Evolutionary conservation across 192 early-diverging fungal species (phyloP).

Genomic region (Umbelopsis ramanniana): DNA sequence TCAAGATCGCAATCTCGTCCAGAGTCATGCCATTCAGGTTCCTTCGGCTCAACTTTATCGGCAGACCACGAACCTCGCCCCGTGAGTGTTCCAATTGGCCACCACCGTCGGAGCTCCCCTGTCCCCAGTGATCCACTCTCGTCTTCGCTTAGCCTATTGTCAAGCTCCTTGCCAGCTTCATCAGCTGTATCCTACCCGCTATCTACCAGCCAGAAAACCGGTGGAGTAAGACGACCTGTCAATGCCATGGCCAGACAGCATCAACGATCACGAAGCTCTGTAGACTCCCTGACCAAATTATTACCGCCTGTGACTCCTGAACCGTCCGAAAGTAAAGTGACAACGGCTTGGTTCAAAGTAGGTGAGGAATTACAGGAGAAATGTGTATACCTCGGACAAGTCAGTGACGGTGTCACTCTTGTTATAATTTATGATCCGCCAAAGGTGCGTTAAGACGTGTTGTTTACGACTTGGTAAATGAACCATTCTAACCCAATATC

Average conservation of each 20-base stretch:
- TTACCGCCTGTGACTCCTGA: neutral
- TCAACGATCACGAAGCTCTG: slow-evolving; percentile 9
- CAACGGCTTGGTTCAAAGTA: slow-evolving; percentile 5
- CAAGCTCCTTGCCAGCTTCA: neutral
- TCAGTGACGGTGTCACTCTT: slow-evolving; percentile 21
- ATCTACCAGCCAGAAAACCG: neutral
- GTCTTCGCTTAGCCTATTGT: neutral
- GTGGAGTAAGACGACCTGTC: neutral
- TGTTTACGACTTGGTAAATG: neutral
- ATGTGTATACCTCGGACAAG: neutral
- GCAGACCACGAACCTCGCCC: slow-evolving; percentile 7
- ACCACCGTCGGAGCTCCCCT: neutral
- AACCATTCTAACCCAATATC: neutral
- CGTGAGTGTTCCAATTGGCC: neutral
- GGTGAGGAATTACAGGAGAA: neutral
- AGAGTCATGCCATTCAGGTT: neutral
- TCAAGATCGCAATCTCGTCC: slow-evolving; percentile 3
- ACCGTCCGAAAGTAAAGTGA: neutral
- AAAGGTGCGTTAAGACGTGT: neutral
- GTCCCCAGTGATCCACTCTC: neutral
- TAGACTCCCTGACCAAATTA: slow-evolving; percentile 4
- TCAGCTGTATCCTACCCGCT: neutral
- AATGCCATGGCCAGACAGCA: neutral
- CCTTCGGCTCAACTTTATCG: neutral
- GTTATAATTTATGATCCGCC: slow-evolving; percentile 26